Evolutionary conservation across 305 asterid species (phyloP), one percentile per base, ranked within the genome.

Genomic region (Fraxinus baroniana): DNA sequence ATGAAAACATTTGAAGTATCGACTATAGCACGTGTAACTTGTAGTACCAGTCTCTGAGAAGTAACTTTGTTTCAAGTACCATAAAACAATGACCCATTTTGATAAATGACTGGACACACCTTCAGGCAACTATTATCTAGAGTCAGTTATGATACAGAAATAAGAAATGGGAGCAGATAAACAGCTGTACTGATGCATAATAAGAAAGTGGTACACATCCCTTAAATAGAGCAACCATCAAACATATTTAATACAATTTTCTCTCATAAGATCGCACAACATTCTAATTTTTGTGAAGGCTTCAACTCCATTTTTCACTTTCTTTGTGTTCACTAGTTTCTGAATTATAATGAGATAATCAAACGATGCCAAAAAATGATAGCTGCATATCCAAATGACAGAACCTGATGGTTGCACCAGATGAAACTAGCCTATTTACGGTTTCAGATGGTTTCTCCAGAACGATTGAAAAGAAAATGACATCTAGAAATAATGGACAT

Each of bases 51-150:
- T 12, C 37, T 68, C 74, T 1, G 37, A 12, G 74, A 10, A 26
- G 74, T 4, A 68, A 74, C 18, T 36, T 76, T 74, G 86, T 73
- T 79, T 79, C 76, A 64, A 20, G 74, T 78, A 30, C 80, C 80
- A 87, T 74, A 80, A 60, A 24, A 44, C 13, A 17, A 32, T 32
- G 44, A 4, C 41, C 13, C 13, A 32, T 71, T 71, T 71, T 17
- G 13, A 30, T 71, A 71, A 15, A 32, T 71, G 32, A 57, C 44
- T 30, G 76, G 41, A 32, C 41, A 71, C 22, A 71, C 24, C 33
- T 13, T 71, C 41, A 7, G 44, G 76, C 39, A 71, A 71, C 44
- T 33, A 32, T 71, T 71, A 71, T 71, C 30, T 17, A 71, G 24
- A 17, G 46, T 71, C 44, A 71, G 76, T 71, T 30, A 32, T 36